phyloP scores from a whole-genome alignment of 2,329 filamentous ascomycete species.

The Botrytis hyacinthi region DNA sequence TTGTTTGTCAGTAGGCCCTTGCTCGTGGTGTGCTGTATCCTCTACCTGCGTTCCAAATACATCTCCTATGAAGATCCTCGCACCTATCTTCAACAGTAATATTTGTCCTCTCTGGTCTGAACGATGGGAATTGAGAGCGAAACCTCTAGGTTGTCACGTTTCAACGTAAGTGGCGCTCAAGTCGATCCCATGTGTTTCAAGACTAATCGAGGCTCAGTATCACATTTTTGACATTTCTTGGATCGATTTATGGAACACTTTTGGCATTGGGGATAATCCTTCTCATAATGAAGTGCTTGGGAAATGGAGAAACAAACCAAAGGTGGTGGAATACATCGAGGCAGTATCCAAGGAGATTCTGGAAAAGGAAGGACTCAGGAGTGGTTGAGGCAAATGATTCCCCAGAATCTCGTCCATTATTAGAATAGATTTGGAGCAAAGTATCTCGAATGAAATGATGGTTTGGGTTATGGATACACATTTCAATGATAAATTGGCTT shows the following conservation, averaged over 20 bases:
- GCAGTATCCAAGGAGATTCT: neutral
- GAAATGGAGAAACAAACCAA: neutral
- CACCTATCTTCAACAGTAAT: constrained; percentile 49
- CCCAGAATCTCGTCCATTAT: constrained; percentile 6
- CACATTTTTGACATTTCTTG: constrained; percentile 41
- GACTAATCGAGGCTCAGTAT: constrained; percentile 30
- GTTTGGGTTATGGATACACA: neutral
- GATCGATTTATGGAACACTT: constrained; percentile 38
- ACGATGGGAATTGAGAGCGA: constrained; percentile 45
- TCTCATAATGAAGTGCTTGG: neutral
- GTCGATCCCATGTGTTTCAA: neutral
- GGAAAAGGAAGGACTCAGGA: neutral
- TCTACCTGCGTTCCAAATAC: constrained; percentile 55
- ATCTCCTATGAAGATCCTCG: constrained; percentile 46
- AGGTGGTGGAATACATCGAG: neutral
- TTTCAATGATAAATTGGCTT: too few relatives aligned
- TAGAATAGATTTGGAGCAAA: neutral
- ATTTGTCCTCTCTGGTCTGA: constrained; percentile 54
- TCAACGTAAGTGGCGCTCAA: constrained; percentile 36
- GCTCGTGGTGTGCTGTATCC: constrained; percentile 38
- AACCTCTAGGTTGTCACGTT: constrained; percentile 43
- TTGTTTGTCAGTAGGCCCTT: constrained; percentile 43
- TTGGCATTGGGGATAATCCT: constrained; percentile 26
- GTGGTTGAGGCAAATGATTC: neutral
- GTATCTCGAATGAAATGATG: neutral